Base-by-base conservation (phyloP, 2,329 filamentous ascomycete genomes). In the Nemania sp. region DNA sequence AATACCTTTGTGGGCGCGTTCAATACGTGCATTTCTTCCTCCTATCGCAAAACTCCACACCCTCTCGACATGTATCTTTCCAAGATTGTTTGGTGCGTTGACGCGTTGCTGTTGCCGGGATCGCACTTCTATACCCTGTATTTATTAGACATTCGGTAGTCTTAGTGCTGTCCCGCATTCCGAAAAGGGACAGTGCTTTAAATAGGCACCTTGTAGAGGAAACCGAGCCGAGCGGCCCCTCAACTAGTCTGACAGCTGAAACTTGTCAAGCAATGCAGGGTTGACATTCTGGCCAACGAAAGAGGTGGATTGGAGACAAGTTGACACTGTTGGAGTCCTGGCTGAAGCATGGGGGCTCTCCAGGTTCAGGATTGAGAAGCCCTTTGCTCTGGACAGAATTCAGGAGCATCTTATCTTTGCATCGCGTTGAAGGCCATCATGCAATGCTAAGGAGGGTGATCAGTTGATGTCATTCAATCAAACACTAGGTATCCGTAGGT, bases 201-300 rank as follows among this genome's bases (percentile, higher is more conserved):
- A 55, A 57, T 57, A 60, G n/a, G n/a, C n/a, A 31, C 28, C 28
- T 3, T 31, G n/a, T n/a, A n/a, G n/a, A n/a, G 50, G 50, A 56
- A 46, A 28, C 52, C 22, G 36, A 47, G 49, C 42, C 23, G 51
- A 23, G 42, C 42, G 24, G 28, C 46, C 45, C 50, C 53, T 55
- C 45, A 30, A 45, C 40, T 57, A 52, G 44, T 26, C 48, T 36
- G 30, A 22, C 28, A 58, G 52, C 58, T 61, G 58, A 59, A 60
- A 60, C 57, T 51, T 33, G 43, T 49, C 34, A 43, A 49, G 39
- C 36, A 49, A 59, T 56, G 58, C 58, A 60, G 56, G 57, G 31
- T 56, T 22, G 47, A 36, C 19, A 23, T 34, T 40, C 44, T 40
- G 43, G 43, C 47, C 50, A 52, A 54, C 44, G 36, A 41, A 48